Evolutionary conservation across 2,329 filamentous ascomycete genomes (phyloP).

Genomic region (Fusarium solani-melongenae): DNA sequence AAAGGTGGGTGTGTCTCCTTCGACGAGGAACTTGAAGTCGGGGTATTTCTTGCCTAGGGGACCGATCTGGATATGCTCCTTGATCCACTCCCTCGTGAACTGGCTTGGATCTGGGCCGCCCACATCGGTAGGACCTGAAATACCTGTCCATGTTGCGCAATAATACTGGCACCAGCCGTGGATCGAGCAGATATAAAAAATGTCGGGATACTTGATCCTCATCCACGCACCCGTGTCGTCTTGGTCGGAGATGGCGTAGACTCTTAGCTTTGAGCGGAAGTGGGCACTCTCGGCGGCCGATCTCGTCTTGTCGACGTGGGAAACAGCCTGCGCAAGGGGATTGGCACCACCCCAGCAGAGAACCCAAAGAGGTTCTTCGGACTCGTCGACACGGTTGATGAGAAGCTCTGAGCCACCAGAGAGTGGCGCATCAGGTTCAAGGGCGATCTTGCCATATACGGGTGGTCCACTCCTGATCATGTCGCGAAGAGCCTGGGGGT

Average conservation of each 20-base stretch:
- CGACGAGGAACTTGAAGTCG: background rate
- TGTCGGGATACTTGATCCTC: background rate
- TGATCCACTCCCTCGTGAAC: background rate
- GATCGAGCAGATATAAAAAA: background rate
- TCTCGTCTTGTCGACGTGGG: background rate
- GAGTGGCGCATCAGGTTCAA: background rate
- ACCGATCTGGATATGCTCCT: background rate
- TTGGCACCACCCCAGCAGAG: slow-evolving; percentile 1
- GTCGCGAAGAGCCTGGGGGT: background rate
- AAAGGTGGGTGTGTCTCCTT: background rate
- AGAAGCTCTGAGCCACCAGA: background rate
- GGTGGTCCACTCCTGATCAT: background rate
- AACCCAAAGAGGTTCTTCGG: background rate
- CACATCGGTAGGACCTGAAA: background rate
- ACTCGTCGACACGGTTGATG: background rate
- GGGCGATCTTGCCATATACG: background rate
- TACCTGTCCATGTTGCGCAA: background rate
- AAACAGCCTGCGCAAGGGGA: background rate
- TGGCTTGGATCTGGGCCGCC: background rate
- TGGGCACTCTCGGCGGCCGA: background rate
- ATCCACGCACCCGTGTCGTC: background rate
- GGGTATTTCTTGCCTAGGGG: background rate
- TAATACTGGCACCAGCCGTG: background rate
- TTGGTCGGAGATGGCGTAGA: background rate
- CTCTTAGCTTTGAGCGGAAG: background rate